phyloP scores from a whole-genome alignment of 257 asterid species.

The Oldenlandia corymbosa region DNA sequence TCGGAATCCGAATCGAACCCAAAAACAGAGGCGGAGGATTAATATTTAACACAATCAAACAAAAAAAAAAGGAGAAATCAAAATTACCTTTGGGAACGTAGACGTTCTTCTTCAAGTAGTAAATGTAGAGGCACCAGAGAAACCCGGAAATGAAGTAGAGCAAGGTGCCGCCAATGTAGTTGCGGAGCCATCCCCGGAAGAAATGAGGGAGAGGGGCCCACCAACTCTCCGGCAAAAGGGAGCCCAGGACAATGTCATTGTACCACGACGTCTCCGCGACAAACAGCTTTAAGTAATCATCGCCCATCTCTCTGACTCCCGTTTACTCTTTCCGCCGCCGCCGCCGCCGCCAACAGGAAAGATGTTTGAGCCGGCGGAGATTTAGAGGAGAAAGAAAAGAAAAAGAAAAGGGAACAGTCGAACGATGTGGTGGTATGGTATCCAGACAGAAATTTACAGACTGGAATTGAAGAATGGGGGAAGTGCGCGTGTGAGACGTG shows the following conservation, averaged over 20 bases:
- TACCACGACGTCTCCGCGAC: slow-evolving; percentile 74
- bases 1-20: background rate
- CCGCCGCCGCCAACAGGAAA: background rate
- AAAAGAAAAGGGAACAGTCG: no score
- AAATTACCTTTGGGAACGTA: slow-evolving; percentile 65
- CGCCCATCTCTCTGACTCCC: background rate
- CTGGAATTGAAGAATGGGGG: background rate
- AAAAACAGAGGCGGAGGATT: background rate
- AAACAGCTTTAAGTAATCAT: slow-evolving; percentile 45
- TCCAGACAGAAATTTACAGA: background rate
- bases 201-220: slow-evolving; percentile 62
- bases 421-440: background rate
- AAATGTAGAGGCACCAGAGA: slow-evolving; percentile 76
- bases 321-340: background rate
- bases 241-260: slow-evolving; percentile 63
- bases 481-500: background rate
- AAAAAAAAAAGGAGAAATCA: background rate
- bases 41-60: background rate
- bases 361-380: background rate
- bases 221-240: slow-evolving; percentile 56
- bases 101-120: slow-evolving; percentile 64
- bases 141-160: slow-evolving; percentile 62
- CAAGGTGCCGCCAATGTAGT: slow-evolving; percentile 68
- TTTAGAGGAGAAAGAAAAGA: background rate
- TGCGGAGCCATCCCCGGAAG: slow-evolving; percentile 73